Base-by-base conservation (phyloP, 305 asterid genomes). In the Fraxinus paxiana region DNA sequence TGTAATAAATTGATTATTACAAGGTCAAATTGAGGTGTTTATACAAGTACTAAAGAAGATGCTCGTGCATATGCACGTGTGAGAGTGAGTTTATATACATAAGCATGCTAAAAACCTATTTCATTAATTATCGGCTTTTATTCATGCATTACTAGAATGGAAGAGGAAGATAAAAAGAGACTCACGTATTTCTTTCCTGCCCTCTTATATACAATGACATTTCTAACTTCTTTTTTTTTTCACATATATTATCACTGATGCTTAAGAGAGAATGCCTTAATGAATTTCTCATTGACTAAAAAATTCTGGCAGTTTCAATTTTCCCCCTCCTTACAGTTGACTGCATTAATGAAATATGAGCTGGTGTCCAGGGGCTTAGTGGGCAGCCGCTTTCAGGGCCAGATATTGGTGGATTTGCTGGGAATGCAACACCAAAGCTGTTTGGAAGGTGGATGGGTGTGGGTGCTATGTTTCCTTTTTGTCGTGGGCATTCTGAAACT, bases 371-470 rank as follows among this genome's bases (percentile, higher is more conserved):
- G 99, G 99, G 98, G 71, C 89, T 96, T 80, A 96, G 98, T 72
- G 99, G 97, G 61, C 99, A 96, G 84, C 98, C 98, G 38, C 87
- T 96, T 38, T 90, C 97, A 0, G 99, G 99, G 82, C 99, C 99
- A 17, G 99, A 96, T 89, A 92, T 96, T 79, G 98, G 99, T 81
- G 99, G 99, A 41, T 96, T 96, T 87, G 97, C 92, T 81, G 98
- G 97, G 69, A 91, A 94, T 84, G 98, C 99, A 43, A 92, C 98
- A n/a, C 95, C 98, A 7, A 95, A 88, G 84, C 92, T 96, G 87
- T 96, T 94, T 83, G 99, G 97, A 78, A 92, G 97, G 90, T 96
- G 99, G 99, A 89, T 96, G 97, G 99, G 98, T 77, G 84, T 96
- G 48, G 98, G 97, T 18, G 79, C 99, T 77, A 79, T 96, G 94